Evolutionary conservation across 345 rosid genomes (phyloP), one percentile per base, ranked within the genome.

Genomic region (Diplotaxis tenuifolia): DNA sequence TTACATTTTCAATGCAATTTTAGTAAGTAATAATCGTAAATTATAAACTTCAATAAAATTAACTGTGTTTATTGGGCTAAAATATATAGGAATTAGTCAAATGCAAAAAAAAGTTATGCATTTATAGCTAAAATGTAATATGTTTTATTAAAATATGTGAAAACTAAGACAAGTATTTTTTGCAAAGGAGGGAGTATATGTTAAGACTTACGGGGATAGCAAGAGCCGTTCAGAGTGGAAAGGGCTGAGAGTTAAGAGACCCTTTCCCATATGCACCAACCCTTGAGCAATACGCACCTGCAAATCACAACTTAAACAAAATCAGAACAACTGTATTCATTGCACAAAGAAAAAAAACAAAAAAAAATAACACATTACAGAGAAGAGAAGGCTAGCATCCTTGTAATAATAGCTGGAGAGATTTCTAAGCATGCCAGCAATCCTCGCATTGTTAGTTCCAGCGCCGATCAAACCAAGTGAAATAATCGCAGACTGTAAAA

Each of bases 381-480:
- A 91, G 83, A 92, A 95, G 40, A 92, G 86, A 66, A 95, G 92
- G 79, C 84, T 85, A 34, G 93, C 89, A 50, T 90, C 99, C 80
- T 88, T 90, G 84, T 92, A 90, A 71, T 90, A 95, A 84, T 92
- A 95, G 81, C 96, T 92, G 34, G 99, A 92, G 66, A 92, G 96
- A 71, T 87, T 95, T 53, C 99, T 89, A 77, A 95, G 99, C 97
- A 95, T 92, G 81, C 96, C 91, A 0, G 96, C 97, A 49, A 95
- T 88, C 36, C 96, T 86, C 72, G 97, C 99, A 68, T 95, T 92
- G 61, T 95, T 90, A 78, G 99, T 95, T 83, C 99, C 97, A 8
- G 97, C 90, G 71, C 97, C 97, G 0, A 95, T 92, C 84, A 95
- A 82, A 10, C 99, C 99, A 42, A 42, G 50, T 7, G 50, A 42